A percentile compares a stretch with the other conserved stretches of the same genome.
phyloP scores from a whole-genome alignment of 352 stramenopile species.

The Globisporangium cystogenes region DNA sequence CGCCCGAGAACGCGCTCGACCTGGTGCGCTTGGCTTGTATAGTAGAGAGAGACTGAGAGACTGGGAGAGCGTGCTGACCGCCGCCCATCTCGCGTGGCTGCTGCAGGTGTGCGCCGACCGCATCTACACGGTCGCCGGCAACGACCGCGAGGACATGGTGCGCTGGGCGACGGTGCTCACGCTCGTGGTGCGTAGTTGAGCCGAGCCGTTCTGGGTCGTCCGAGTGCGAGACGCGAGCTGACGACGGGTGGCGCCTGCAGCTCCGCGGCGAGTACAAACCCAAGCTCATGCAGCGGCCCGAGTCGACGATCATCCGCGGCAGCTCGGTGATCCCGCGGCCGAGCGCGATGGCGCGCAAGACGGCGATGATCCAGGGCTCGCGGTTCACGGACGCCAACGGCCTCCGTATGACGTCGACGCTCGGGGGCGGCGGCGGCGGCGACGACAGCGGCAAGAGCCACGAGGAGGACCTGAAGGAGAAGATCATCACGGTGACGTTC shows the following conservation, averaged over 20 bases:
- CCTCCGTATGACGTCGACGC: conserved; percentile 71
- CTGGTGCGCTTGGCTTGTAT: conserved; percentile 50
- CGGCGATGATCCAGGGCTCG: conserved; percentile 51
- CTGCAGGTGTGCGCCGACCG: conserved; percentile 73
- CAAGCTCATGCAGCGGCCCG: conserved; percentile 83
- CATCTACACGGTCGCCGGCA: conserved; percentile 85
- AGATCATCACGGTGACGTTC: conserved; percentile 87
- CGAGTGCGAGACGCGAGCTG: too few relatives aligned
- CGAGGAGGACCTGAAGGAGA: conserved; percentile 81
- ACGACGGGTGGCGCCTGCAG: conserved; percentile 16
- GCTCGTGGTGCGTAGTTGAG: conserved; percentile 67
- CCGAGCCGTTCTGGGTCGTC: too few relatives aligned
- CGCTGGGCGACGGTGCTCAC: conserved; percentile 85
- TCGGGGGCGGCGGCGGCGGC: conserved; percentile 26
- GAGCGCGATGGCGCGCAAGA: conserved; percentile 63
- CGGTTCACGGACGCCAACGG: conserved; percentile 76
- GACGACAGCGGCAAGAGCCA: conserved; percentile 43
- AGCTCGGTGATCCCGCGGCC: conserved; percentile 76
- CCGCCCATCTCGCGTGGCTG: background rate
- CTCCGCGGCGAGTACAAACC: conserved; percentile 84
- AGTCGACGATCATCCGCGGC: conserved; percentile 84
- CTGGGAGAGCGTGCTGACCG: background rate
- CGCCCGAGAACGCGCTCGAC: conserved; percentile 79
- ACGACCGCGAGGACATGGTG: conserved; percentile 86
- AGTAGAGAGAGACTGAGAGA: background rate